Conservation (phyloP, 2,329 filamentous ascomycete species). For the Calonectria honghensis region DNA sequence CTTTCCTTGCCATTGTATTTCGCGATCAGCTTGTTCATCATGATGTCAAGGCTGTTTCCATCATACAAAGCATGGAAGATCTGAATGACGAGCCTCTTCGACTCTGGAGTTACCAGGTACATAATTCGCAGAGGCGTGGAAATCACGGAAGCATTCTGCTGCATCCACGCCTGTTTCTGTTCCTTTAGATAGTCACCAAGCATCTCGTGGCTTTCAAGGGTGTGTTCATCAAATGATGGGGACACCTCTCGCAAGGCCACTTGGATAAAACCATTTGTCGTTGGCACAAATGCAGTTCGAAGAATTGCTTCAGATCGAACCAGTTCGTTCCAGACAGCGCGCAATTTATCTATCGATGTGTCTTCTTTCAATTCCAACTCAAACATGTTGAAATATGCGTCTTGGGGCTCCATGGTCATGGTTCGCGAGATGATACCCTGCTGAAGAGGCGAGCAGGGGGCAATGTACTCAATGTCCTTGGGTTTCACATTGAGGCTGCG, state of each 20-base stretch:
- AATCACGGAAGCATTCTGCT: conserved; percentile 63
- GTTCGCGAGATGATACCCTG: conserved; percentile 88
- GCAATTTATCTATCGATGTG: conserved; percentile 69
- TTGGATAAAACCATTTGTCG: conserved; percentile 85
- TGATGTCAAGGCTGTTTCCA: conserved; percentile 82
- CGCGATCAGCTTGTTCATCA: conserved; percentile 74
- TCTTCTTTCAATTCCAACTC: conserved; percentile 70
- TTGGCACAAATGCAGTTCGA: conserved; percentile 82
- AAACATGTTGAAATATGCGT: conserved; percentile 87
- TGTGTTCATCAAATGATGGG: conserved; percentile 67
- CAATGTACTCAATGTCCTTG: conserved; percentile 80
- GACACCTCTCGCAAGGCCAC: conserved; percentile 72
- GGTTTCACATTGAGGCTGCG: conserved; percentile 70
- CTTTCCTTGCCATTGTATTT: conserved; percentile 48
- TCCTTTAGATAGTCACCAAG: conserved; percentile 59
- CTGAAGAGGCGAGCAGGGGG: conserved; percentile 90
- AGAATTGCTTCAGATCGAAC: conserved; percentile 77
- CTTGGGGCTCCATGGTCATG: conserved; percentile 69
- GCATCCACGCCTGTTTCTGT: conserved; percentile 71
- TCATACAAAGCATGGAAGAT: conserved; percentile 94
- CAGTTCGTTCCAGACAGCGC: conserved; percentile 74
- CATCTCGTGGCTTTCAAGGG: conserved; percentile 52
- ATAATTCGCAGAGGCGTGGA: conserved; percentile 50
- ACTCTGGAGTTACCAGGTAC: conserved; percentile 67
- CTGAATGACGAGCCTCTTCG: conserved; percentile 73